phyloP scores from a whole-genome alignment of 1,139 yeast species.

The Yamadazyma triangularis region DNA sequence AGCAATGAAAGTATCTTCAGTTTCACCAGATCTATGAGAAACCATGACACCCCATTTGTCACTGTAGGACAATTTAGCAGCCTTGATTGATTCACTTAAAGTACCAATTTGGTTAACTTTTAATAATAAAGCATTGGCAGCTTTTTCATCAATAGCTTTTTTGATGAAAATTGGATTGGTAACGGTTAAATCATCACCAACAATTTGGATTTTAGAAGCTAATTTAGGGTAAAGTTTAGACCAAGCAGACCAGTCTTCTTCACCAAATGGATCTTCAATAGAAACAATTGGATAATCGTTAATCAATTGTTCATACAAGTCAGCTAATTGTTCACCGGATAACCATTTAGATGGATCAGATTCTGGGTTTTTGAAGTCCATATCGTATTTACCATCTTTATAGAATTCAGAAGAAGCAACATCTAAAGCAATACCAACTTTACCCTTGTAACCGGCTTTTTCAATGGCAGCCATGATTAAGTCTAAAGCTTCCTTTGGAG shows the following conservation, averaged over 20 bases:
- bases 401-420: slow-evolving; percentile 90
- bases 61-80: slow-evolving; percentile 77
- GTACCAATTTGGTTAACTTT: slow-evolving; percentile 94
- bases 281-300: slow-evolving; percentile 89
- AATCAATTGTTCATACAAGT: slow-evolving; percentile 65
- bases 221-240: slow-evolving; percentile 63
- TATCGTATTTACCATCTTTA: slow-evolving; percentile 88
- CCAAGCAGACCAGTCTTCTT: slow-evolving; percentile 97
- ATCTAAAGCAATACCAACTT: slow-evolving; percentile 79
- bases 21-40: slow-evolving; percentile 95
- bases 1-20: slow-evolving; percentile 93
- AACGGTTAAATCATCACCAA: slow-evolving; percentile 91
- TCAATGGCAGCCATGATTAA: slow-evolving; percentile 79
- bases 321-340: slow-evolving; percentile 74
- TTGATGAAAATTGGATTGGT: slow-evolving; percentile 86
- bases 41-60: slow-evolving; percentile 95
- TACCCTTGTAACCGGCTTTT: slow-evolving; percentile 83
- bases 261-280: slow-evolving; percentile 92
- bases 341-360: slow-evolving; percentile 82
- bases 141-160: slow-evolving; percentile 85
- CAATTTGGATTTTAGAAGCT: slow-evolving; percentile 67
- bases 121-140: slow-evolving; percentile 81
- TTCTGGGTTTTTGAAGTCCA: slow-evolving; percentile 89
- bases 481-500: slow-evolving; percentile 89
- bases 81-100: slow-evolving; percentile 78